Evolutionary conservation across 1,139 yeast species (phyloP).

Genomic region (Arxiozyma slooffiae): DNA sequence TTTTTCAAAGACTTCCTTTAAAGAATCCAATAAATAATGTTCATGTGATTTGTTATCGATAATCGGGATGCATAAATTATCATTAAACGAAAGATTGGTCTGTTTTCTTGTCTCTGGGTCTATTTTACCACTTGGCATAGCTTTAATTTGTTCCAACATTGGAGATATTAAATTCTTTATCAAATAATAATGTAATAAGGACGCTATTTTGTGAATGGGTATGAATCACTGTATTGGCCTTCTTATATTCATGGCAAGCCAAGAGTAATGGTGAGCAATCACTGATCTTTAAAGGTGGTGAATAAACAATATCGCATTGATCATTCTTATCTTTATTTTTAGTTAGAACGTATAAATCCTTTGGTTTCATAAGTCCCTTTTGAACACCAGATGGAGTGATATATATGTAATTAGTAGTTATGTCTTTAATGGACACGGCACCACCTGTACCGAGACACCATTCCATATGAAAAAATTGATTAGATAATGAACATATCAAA

Average conservation of each 20-base stretch:
- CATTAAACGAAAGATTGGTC: conserved; percentile 51
- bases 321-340: conserved; percentile 31
- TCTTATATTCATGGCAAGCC: conserved; percentile 60
- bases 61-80: conserved; percentile 74
- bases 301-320: conserved; percentile 43
- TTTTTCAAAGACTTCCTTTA: conserved; percentile 51
- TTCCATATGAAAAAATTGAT: conserved; percentile 63
- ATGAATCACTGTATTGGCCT: conserved; percentile 90
- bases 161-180: conserved; percentile 61
- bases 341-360: conserved; percentile 66
- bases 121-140: conserved; percentile 61
- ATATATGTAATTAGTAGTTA: conserved; percentile 44
- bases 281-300: conserved; percentile 75
- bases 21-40: conserved; percentile 64
- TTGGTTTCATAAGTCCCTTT: conserved; percentile 76
- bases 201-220: conserved; percentile 90
- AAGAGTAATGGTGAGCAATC: conserved; percentile 88
- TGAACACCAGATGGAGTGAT: conserved; percentile 95
- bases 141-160: conserved; percentile 90
- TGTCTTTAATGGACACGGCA: conserved; percentile 72
- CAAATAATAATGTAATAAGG: conserved; percentile 61
- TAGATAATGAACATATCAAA: conserved; percentile 72
- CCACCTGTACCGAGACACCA: conserved; percentile 98
- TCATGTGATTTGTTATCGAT: conserved; percentile 86
- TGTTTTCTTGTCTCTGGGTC: conserved; percentile 32